These are phyloP conservation scores for Blastobotrys aristatus DNA, from an alignment of 1,139 yeast genomes.

Conservation along the genomic window DNA sequence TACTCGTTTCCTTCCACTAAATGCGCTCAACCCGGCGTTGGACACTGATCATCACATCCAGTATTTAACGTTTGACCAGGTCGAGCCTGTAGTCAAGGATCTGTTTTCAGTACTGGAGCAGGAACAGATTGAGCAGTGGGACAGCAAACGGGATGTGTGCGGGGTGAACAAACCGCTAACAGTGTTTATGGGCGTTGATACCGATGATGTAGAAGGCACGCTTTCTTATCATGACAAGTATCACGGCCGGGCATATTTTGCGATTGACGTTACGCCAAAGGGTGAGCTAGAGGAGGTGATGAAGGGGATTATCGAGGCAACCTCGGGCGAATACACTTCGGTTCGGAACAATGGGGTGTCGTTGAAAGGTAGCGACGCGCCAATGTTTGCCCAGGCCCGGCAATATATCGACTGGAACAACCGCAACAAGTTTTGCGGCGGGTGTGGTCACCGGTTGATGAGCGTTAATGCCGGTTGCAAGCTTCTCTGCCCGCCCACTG, in stretches of 20 bases:
- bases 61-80: conserved; percentile 23
- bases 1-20: conserved; percentile 55
- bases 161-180: conserved; percentile 39
- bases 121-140: conserved; percentile 30
- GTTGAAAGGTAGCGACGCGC: conserved; percentile 25
- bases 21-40: conserved; percentile 33
- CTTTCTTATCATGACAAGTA: conserved; percentile 38
- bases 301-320: conserved; percentile 1
- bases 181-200: conserved; percentile 67
- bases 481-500: conserved; percentile 50
- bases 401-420: conserved; percentile 83
- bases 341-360: conserved; percentile 8
- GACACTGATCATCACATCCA: conserved; percentile 12
- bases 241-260: conserved; percentile 71
- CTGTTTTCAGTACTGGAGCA: conserved; percentile 31
- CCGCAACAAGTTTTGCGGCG: conserved; percentile 76
- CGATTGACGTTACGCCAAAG: conserved; percentile 53
- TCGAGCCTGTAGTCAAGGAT: conserved; percentile 22
- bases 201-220: conserved; percentile 34
- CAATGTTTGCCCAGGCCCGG: conserved; percentile 72
- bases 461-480: conserved; percentile 83
- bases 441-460: conserved; percentile 70
- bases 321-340: conserved; percentile 7
- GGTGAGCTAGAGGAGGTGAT: conserved; percentile 13
- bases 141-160: conserved; percentile 36